Evolutionary conservation across 169 alveolate species (phyloP), one percentile per base, ranked within the genome.

Genomic region (Cryptosporidium ubiquitum): DNA sequence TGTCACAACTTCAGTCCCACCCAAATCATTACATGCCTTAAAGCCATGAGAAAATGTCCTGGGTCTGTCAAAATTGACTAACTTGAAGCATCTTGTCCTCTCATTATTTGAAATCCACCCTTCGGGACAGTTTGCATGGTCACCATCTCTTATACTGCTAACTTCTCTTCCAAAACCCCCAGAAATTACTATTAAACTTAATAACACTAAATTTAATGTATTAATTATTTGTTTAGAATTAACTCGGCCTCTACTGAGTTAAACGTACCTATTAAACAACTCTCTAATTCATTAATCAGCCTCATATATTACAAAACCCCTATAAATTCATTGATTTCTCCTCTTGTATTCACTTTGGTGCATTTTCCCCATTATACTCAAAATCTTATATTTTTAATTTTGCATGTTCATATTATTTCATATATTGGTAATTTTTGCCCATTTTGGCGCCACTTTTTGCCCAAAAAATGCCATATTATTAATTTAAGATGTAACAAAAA

Each of bases 11-110:
- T 58, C 89, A 16, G 89, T 79, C 31, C 79, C 58, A 23, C 75
- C 89, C 23, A 79, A 52, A n/a, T 79, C 89, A 64, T 79, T 79
- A 49, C 89, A 79, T 20, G 55, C 57, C 39, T 29, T 79, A 79
- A 79, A 79, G 1, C 89, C 89, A 39, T 79, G 68, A 33, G 89
- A 79, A 64, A 61, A 79, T 9, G 89, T 79, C 23, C 74, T 79
- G 20, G 89, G 74, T 44, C 58, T 61, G 31, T 79, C 89, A 79
- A 79, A 79, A 58, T 66, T 39, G 51, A 79, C 57, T 3, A 79
- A 26, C 68, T 79, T 79, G 31, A 79, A 79, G 35, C 89, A 79
- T 40, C 89, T 58, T 14, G 89, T 79, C 4, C 44, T 79, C 58
- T 79, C 89, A 20, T 23, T 51, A 33, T 79, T 79, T 10, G 75